Evolutionary conservation across 495 filamentous ascomycete species (phyloP).

Genomic region (Pyrenopolyporus hunteri): DNA sequence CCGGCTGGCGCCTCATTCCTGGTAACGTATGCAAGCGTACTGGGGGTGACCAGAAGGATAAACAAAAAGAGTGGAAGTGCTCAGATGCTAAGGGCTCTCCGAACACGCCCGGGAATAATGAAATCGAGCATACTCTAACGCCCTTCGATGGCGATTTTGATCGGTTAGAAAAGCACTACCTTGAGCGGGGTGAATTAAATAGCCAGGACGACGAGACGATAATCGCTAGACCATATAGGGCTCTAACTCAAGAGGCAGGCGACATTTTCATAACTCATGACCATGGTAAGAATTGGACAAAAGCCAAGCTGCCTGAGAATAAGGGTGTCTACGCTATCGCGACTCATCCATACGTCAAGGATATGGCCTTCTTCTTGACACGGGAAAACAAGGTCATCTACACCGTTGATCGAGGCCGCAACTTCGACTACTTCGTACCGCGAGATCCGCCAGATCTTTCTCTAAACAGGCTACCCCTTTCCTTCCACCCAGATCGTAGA

Average conservation of each 20-base stretch:
- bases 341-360: conserved; percentile 77
- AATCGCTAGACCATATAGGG: conserved; percentile 71
- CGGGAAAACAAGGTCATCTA: conserved; percentile 70
- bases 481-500: conserved; percentile 79
- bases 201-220: conserved; percentile 78
- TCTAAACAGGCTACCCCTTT: conserved; percentile 50
- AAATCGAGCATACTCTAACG: conserved; percentile 62
- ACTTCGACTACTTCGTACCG: conserved; percentile 70
- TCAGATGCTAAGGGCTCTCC: conserved; percentile 51
- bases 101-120: conserved; percentile 56
- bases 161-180: conserved; percentile 72
- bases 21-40: conserved; percentile 80
- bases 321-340: conserved; percentile 70
- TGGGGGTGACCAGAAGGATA: conserved; percentile 62
- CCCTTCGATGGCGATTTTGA: conserved; percentile 64
- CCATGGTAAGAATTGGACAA: conserved; percentile 82
- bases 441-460: conserved; percentile 48
- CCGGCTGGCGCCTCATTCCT: conserved; percentile 90
- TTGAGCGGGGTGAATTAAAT: conserved; percentile 76
- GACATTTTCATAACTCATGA: conserved; percentile 75
- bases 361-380: conserved; percentile 85
- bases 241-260: conserved; percentile 28
- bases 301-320: conserved; percentile 60
- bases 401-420: conserved; percentile 74
- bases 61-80: conserved; percentile 63